Base-by-base conservation (phyloP, 257 asterid genomes). In the Capsicum pubescens region DNA sequence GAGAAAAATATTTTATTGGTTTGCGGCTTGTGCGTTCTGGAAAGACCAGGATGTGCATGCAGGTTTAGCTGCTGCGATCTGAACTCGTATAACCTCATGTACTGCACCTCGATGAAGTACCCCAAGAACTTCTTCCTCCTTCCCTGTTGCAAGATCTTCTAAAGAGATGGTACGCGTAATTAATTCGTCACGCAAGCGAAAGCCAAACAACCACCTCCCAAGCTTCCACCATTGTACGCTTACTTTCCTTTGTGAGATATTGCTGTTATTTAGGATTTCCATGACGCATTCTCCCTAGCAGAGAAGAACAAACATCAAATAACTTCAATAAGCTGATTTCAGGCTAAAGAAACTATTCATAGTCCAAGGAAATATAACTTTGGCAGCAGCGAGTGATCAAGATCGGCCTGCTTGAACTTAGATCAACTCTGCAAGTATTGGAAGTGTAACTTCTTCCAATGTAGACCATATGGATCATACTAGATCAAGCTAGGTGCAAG, bases 161-260 rank as follows among this genome's bases (percentile, higher is more conserved):
- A 95, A 86, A 4, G 93, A 58, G 81, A 91, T 69, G 0, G 61
- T 88, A 26, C 93, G 89, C 5, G 94, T 89, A 74, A 86, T 91
- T 69, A 84, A 86, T 61, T 93, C 97, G 46, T 94, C 97, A n/a
- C 92, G 80, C 13, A 91, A 81, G 56, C 97, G 95, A 39, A 91
- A 93, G 54, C 99, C 97, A 79, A 88, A 85, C 74, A 93, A 89
- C 98, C 97, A 94, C 78, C 97, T 88, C 10, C 99, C 96, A 0
- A 94, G 92, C 88, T 94, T 94, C 99, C 97, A 94, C 98, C 98
- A 93, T 55, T 89, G 93, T 79, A 94, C 93, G 21, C 95, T 83
- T 59, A 94, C 95, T 82, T 89, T 85, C 88, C 99, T 89, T 68
- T 94, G 92, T 9, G 92, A 87, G 36, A 95, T 89, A 72, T 83